Conservation (phyloP, 371 early-diverging fungal genomes). For the Mucor lusitanicus region DNA sequence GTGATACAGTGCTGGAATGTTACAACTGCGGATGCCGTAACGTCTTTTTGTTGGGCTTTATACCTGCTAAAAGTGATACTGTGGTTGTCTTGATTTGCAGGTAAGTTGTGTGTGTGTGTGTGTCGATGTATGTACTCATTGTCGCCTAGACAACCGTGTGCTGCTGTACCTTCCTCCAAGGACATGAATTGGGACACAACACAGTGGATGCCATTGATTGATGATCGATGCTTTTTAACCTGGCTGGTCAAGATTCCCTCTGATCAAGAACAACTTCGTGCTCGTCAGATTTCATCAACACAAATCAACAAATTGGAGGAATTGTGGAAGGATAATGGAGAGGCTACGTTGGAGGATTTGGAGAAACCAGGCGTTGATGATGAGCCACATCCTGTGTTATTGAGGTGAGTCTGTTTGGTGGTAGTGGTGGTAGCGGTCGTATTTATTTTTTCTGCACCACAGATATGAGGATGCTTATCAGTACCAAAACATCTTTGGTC, state of each 20-base stretch:
- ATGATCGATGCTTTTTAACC: slow-evolving; percentile 89
- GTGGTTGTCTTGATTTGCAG: slow-evolving; percentile 97
- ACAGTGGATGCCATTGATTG: slow-evolving; percentile 96
- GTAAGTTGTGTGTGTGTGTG: slow-evolving; percentile 39
- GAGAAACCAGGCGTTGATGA: slow-evolving; percentile 85
- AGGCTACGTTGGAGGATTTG: slow-evolving; percentile 82
- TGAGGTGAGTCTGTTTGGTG: slow-evolving; percentile 56
- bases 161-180: slow-evolving; percentile 84
- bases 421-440: too few species aligned
- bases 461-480: slow-evolving; percentile 96
- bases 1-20: slow-evolving; percentile 94
- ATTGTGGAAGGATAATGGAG: slow-evolving; percentile 84
- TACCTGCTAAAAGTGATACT: slow-evolving; percentile 96
- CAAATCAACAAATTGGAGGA: slow-evolving; percentile 92
- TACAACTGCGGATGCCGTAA: slow-evolving; percentile 97
- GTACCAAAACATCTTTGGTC: slow-evolving; percentile 95
- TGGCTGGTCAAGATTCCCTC: slow-evolving; percentile 95
- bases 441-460: too few species aligned
- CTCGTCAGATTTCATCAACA: slow-evolving; percentile 80
- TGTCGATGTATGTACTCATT: too few species aligned
- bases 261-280: slow-evolving; percentile 84
- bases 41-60: slow-evolving; percentile 96
- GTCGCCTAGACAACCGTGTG: slow-evolving; percentile 82
- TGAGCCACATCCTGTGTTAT: slow-evolving; percentile 81
- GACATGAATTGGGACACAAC: slow-evolving; percentile 96